phyloP scores from a whole-genome alignment of 305 asterid species.

The Plantago coronopus region DNA sequence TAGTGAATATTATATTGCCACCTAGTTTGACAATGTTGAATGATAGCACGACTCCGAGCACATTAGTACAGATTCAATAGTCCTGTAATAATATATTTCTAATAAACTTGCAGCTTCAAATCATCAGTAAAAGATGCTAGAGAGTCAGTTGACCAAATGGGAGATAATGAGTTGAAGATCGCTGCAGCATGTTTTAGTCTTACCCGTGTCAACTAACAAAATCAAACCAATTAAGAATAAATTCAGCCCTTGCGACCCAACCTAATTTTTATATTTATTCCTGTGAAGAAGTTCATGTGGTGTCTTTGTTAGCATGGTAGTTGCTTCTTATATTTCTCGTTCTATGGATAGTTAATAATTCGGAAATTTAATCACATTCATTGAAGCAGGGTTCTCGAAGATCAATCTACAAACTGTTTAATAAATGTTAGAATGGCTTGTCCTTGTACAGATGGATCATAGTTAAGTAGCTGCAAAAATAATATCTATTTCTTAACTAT shows the following conservation, averaged over 20 bases:
- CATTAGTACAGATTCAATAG: too few relatives aligned
- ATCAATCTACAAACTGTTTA: too few relatives aligned
- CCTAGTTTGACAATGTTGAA: neutral
- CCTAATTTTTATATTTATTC: neutral
- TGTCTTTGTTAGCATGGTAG: neutral
- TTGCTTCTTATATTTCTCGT: neutral
- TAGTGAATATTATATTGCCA: too few relatives aligned
- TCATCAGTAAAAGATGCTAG: constrained; percentile 56
- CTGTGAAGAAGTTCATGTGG: constrained; percentile 19
- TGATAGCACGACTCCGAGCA: neutral
- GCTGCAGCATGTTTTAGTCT: constrained; percentile 82
- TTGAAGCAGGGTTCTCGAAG: too few relatives aligned
- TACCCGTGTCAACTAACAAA: constrained; percentile 51
- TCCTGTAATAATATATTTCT: constrained; percentile 4
- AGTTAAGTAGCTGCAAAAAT: too few relatives aligned
- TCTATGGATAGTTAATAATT: constrained; percentile 1
- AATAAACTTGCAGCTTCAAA: constrained; percentile 53
- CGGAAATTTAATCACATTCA: too few relatives aligned
- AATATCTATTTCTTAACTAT: too few relatives aligned
- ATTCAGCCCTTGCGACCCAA: constrained; percentile 21
- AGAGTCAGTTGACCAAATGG: constrained; percentile 55
- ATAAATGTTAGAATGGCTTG: too few relatives aligned
- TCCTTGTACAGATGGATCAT: too few relatives aligned
- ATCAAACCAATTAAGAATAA: constrained; percentile 23
- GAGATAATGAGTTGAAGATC: constrained; percentile 66